Conservation (phyloP, 108 stramenopile genomes). For the Nitzschia putrida region DNA sequence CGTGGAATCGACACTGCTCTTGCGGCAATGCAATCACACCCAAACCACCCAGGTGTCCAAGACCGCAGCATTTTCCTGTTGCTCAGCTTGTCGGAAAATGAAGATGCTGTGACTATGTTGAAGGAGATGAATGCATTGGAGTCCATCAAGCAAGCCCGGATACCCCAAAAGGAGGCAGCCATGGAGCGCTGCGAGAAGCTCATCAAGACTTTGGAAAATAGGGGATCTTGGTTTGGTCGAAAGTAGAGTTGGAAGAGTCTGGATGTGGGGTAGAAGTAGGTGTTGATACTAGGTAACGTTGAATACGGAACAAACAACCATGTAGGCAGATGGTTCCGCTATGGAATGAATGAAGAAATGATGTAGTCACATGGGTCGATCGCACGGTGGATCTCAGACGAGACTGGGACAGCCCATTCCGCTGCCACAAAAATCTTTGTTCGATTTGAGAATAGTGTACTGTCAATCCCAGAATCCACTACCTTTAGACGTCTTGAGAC, state of each 20-base stretch:
- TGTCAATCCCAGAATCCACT: too few relatives aligned
- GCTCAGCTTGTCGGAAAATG: conserved; percentile 17
- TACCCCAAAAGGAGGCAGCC: conserved; percentile 27
- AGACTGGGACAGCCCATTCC: too few relatives aligned
- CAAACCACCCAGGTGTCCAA: conserved; percentile 34
- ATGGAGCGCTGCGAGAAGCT: conserved; percentile 23
- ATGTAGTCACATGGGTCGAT: too few relatives aligned
- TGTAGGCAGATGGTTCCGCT: too few relatives aligned
- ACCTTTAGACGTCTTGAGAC: too few relatives aligned
- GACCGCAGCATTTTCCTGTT: conserved; percentile 29
- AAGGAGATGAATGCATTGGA: conserved; percentile 12
- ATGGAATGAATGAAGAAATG: too few relatives aligned
- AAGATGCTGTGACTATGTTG: conserved; percentile 6
- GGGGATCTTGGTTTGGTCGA: conserved; percentile 1
- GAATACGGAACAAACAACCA: too few relatives aligned
- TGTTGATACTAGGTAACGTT: too few relatives aligned
- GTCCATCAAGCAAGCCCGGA: conserved; percentile 16
- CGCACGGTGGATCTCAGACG: too few relatives aligned
- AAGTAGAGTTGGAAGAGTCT: background rate
- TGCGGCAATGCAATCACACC: conserved; percentile 25
- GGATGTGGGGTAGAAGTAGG: background rate
- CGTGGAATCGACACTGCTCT: conserved; percentile 14
- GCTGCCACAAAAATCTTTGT: too few relatives aligned
- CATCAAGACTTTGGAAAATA: background rate
- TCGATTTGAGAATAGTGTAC: too few relatives aligned